Evolutionary conservation across 2,329 filamentous ascomycete species (phyloP), one percentile per base, ranked within the genome.

Genomic region (Aspergillus japonicus): DNA sequence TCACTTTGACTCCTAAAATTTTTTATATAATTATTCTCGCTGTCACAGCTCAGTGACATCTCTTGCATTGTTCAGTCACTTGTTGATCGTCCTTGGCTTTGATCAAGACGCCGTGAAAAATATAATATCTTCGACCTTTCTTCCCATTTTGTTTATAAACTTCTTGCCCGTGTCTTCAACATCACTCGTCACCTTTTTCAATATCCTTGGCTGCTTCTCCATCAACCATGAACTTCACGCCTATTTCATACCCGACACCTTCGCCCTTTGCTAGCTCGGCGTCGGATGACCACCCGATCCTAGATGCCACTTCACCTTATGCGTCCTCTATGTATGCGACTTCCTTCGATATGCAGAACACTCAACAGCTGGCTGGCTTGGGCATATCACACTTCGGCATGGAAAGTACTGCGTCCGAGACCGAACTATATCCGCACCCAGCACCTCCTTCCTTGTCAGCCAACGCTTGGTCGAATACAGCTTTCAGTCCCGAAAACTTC

Each of bases 361-460:
- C 67, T 23, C 63, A 67, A 39, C 57, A 62, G 29, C 23, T 61
- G 3, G 51, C 66, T 29, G 73, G 74, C 10, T 58, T 77, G 26
- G 75, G 74, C 2, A 74, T 77, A 24, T 67, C 70, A 11, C 60
- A 67, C 48, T 68, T 68, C 55, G 66, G 63, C 7, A 62, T 68
- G n/a, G 69, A 69, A n/a, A 52, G 65, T 26, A 47, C 62, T 2
- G 63, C 64, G 24, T 58, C 63, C n/a, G 67, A 69, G n/a, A 33
- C 68, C 29, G 62, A 62, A 19, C 58, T 64, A 12, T 69, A 62
- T 42, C 42, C 66, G 14, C 55, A 61, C 11, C 24, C 66, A 24
- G 59, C 67, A 21, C 39, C 66, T 21, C 68, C 69, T 29, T 57
- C 69, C 12, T 56, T 66, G 23, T 54, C 68, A 4, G 47, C 68